phyloP scores from a whole-genome alignment of 108 stramenopile genomes.

The Cylindrotheca fusiformis region DNA sequence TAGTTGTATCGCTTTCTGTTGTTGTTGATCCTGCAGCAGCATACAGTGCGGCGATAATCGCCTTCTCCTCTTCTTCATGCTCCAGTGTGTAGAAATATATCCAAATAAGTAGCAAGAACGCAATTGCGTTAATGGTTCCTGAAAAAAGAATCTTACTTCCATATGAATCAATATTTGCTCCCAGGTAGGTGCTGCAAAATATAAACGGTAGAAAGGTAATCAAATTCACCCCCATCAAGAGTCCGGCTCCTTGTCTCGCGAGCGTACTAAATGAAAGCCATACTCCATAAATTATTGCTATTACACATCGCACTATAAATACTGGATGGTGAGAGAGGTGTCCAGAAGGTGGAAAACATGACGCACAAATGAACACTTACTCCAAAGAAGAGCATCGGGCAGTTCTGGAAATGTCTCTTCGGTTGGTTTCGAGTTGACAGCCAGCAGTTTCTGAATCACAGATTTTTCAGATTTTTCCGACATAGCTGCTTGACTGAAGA shows the following conservation, averaged over 20 bases:
- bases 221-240: slow-evolving; percentile 53
- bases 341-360: not conserved
- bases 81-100: slow-evolving; percentile 48
- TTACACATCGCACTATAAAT: slow-evolving; percentile 40
- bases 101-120: slow-evolving; percentile 65
- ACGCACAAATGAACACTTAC: not conserved
- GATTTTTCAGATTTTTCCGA: not conserved
- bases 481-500: not conserved
- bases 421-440: slow-evolving; percentile 58
- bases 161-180: slow-evolving; percentile 50
- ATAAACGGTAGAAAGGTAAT: slow-evolving; percentile 65
- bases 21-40: too few species aligned
- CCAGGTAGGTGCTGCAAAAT: slow-evolving; percentile 51
- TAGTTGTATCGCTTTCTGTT: too few species aligned
- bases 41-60: slow-evolving; percentile 5
- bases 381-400: slow-evolving; percentile 50
- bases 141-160: slow-evolving; percentile 47
- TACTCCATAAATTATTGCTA: slow-evolving; percentile 49
- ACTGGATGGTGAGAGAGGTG: not conserved
- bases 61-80: slow-evolving; percentile 44
- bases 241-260: slow-evolving; percentile 18
- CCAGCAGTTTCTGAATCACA: slow-evolving; percentile 26
- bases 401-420: slow-evolving; percentile 69
- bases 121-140: slow-evolving; percentile 56
- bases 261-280: slow-evolving; percentile 37